phyloP scores from a whole-genome alignment of 352 stramenopile genomes.

The Plasmopara viticola region DNA sequence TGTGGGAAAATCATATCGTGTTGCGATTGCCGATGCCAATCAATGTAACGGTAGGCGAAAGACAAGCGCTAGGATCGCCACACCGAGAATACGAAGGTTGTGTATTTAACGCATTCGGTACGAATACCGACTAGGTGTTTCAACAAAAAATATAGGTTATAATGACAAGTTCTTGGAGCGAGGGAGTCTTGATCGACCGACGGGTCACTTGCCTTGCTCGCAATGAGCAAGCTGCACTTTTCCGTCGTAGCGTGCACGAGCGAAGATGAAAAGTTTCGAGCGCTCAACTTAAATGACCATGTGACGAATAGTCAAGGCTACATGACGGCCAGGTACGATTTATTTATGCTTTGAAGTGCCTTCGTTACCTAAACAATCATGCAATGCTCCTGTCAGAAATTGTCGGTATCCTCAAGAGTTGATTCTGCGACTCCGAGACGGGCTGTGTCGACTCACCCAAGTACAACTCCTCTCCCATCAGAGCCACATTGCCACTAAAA shows the following conservation, averaged over 20 bases:
- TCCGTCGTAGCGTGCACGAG: slow-evolving; percentile 78
- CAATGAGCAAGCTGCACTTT: slow-evolving; percentile 84
- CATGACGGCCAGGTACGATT: slow-evolving; percentile 65
- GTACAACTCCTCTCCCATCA: slow-evolving; percentile 90
- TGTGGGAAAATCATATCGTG: too few relatives aligned
- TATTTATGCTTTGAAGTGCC: not conserved
- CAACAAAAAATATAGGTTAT: not conserved
- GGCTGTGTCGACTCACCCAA: slow-evolving; percentile 65
- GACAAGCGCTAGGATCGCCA: too few relatives aligned
- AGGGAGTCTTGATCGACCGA: slow-evolving; percentile 6
- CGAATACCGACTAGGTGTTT: too few relatives aligned
- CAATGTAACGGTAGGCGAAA: too few relatives aligned
- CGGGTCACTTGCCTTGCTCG: not conserved
- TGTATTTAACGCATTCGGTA: too few relatives aligned
- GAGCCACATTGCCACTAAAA: slow-evolving; percentile 88
- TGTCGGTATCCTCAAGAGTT: slow-evolving; percentile 93
- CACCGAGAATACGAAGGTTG: too few relatives aligned
- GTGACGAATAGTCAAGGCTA: slow-evolving; percentile 49
- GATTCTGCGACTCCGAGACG: slow-evolving; percentile 72
- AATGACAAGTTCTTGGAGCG: slow-evolving; percentile 15
- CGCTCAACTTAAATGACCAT: slow-evolving; percentile 81
- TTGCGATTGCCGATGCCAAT: too few relatives aligned
- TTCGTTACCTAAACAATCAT: slow-evolving; percentile 1
- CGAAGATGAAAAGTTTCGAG: slow-evolving; percentile 83
- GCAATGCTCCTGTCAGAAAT: slow-evolving; percentile 44